Evolutionary conservation across 1,284 basidiomycete genomes (phyloP), one percentile per base, ranked within the genome.

Genomic region (Exsudoporus floridanus): DNA sequence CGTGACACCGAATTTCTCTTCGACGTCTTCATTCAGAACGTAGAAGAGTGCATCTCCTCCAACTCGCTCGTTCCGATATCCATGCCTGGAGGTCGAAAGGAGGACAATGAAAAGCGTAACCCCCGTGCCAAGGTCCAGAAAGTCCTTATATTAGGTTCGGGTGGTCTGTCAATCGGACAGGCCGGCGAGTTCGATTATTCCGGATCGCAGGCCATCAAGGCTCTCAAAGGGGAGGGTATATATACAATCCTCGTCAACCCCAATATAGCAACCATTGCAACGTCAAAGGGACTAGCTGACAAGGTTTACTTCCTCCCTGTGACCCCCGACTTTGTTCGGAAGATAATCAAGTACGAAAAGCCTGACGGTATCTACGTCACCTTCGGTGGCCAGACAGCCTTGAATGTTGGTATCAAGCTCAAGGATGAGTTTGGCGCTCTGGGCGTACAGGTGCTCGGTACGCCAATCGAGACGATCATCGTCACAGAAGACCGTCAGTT

Each of bases 101-200:
- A 82, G 60, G 92, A 93, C 55, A 95, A 97, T 70, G 88, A 88
- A 58, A 81, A 77, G 61, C 83, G 81, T 37, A 76, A 84, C 40
- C 94, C 94, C 3, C 84, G 87, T 50, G 84, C 87, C 53, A 77
- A 82, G 52, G 92, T 97, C 52, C 86, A 84, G 65, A 99, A 99
- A 74, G 95, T 99, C 43, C 83, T 99, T 61, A 93, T 99, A 59
- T 86, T 99, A 47, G 96, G 96, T 45, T 98, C 94, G n/a, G 97
- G 96, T 45, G 96, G 96, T 65, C 80, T 99, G 25, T 97, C 93
- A 21, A 99, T 99, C 61, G 97, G 96, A 51, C 96, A 99, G 73
- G 96, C 96, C 3, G 96, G 96, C 62, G 97, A 99, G 74, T 99
- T 99, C 74, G 96, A 99, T 74, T 99, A 99, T 76, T 98, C 95